Evolutionary conservation across 202 grass and related monocot genomes (phyloP).

Genomic region (Elaeis oleifera): DNA sequence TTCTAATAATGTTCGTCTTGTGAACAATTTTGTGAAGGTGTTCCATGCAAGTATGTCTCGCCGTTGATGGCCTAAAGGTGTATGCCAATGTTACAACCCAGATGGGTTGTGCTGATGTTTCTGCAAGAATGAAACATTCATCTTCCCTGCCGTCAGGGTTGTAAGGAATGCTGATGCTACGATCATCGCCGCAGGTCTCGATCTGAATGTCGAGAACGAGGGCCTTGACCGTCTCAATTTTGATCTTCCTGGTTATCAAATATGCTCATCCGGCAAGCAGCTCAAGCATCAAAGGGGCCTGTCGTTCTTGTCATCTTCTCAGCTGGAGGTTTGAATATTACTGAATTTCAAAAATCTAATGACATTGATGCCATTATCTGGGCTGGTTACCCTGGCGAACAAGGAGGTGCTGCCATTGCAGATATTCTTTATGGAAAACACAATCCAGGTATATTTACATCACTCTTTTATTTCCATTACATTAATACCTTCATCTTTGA

Average conservation of each 20-base stretch:
- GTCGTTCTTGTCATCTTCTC: conserved; percentile 2
- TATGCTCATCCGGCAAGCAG: background rate
- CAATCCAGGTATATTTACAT: background rate
- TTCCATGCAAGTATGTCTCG: background rate
- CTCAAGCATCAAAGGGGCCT: background rate
- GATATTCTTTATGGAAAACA: background rate
- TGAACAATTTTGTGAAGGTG: background rate
- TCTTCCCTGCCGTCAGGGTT: background rate
- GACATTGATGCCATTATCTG: background rate
- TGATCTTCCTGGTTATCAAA: conserved; percentile 1
- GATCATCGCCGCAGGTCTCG: background rate
- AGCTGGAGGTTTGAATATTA: background rate
- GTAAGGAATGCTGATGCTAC: background rate
- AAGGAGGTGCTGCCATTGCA: background rate
- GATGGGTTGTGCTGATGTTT: background rate
- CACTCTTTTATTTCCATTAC: background rate
- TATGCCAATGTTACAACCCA: background rate
- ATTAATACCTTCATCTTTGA: background rate
- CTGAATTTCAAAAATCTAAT: background rate
- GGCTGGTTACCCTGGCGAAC: conserved; percentile 1
- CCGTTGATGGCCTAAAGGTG: background rate
- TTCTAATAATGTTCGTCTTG: no score
- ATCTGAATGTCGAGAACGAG: background rate
- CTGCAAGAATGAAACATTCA: background rate
- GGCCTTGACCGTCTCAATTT: background rate